Base-by-base conservation (phyloP, 2,329 filamentous ascomycete genomes). In the Alternaria gaisen region DNA sequence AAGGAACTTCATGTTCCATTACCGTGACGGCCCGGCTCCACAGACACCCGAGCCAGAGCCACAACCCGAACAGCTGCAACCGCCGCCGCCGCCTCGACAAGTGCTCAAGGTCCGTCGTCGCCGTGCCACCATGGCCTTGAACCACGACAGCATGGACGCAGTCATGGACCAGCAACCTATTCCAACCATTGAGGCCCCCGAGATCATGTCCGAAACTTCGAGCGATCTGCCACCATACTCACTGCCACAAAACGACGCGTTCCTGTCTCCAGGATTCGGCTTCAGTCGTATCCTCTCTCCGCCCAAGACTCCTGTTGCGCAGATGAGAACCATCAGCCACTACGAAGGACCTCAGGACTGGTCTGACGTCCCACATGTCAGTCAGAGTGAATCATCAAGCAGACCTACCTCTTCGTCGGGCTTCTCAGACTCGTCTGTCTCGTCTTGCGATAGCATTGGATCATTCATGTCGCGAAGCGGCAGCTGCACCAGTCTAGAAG, bases 391-490 rank as follows among this genome's bases (percentile, higher is more conserved):
- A 50, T 76, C 77, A 22, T 83, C 87, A 51, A 80, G 80, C 67
- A 83, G 88, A 43, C 85, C 87, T 4, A 81, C 82, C 7, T 89
- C 88, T 3, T 82, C 85, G 5, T 89, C 87, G 3, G 82, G 83
- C 57, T 81, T 85, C 44, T 89, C 87, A 3, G 85, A 90, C 71
- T 90, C 88, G 0, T 90, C 88, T 3, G 75, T 85, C 18, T 88
- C 86, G 12, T 89, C 88, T 0, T 81, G 82, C 51, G 85, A 84
- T 66, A 89, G 86, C 22, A 82, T 83, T 51, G 80, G 82, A 16
- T 87, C 86, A 3, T 83, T 83, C 60, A 82, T 82, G n/a, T 87
- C 86, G 7, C 78, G 86, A 68, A 83, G 85, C 58, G 86, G 84
- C 59, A 88, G 86, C 71, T 88, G 85, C 72, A 86, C 87, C 3